Evolutionary conservation across 495 filamentous ascomycete genomes (phyloP).

Genomic region (Alectoria sarmentosa): DNA sequence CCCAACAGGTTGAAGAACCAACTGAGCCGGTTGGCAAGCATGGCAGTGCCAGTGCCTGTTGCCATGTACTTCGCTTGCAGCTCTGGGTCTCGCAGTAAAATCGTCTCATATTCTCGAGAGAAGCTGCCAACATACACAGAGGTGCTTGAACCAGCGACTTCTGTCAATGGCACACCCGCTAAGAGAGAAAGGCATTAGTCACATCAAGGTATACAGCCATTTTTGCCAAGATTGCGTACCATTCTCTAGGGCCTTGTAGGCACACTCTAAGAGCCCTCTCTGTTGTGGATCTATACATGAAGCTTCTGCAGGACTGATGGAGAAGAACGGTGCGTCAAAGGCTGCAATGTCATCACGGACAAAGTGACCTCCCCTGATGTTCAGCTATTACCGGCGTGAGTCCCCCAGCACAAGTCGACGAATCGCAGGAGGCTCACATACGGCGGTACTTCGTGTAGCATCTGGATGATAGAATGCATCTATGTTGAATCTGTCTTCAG

Average conservation of each 20-base stretch:
- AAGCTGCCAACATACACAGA: background rate
- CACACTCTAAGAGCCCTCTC: too few species aligned
- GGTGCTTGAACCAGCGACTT: background rate
- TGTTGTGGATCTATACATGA: background rate
- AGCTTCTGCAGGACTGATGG: background rate
- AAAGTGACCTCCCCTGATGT: background rate
- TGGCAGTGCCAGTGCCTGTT: background rate
- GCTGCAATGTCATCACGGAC: background rate
- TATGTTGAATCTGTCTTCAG: too few species aligned
- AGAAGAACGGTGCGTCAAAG: background rate
- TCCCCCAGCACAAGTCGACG: too few species aligned
- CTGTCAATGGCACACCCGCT: background rate
- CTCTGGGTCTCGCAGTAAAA: background rate
- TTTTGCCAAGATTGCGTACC: too few species aligned
- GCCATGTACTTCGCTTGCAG: background rate
- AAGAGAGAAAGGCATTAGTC: too few species aligned
- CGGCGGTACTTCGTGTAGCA: too few species aligned
- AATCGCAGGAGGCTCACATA: too few species aligned
- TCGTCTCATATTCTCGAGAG: background rate
- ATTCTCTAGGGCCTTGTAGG: too few species aligned
- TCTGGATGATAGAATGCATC: too few species aligned
- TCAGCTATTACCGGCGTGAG: background rate
- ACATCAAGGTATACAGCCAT: too few species aligned
- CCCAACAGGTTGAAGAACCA: background rate
- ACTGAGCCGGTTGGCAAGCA: background rate